A percentile compares a stretch with the other conserved stretches of the same genome.
phyloP scores from a whole-genome alignment of 345 rosid species.

The Capsella bursapastoris region DNA sequence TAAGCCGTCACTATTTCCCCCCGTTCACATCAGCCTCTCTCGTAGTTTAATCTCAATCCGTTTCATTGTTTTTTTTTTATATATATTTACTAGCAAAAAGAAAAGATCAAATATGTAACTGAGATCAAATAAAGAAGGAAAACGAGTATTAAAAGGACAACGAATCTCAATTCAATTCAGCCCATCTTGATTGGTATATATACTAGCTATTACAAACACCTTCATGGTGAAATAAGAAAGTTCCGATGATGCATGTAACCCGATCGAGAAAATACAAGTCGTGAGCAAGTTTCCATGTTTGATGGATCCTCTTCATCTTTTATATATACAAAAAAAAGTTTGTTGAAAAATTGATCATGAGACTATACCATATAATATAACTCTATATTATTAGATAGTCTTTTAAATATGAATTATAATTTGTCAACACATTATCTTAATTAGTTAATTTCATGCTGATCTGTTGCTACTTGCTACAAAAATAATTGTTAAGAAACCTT shows the following conservation, averaged over 20 bases:
- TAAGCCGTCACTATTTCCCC: constrained; percentile 19
- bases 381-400: neutral
- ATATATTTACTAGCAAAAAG: neutral
- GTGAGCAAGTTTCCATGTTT: too few relatives aligned
- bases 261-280: too few relatives aligned
- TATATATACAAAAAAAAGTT: too few relatives aligned
- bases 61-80: neutral
- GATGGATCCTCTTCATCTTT: too few relatives aligned
- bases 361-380: neutral
- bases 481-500: too few relatives aligned
- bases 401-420: neutral
- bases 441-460: neutral
- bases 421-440: too few relatives aligned
- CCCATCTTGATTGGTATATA: constrained; percentile 1
- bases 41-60: constrained; percentile 8
- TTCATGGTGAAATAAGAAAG: neutral
- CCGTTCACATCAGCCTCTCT: constrained; percentile 38
- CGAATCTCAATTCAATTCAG: neutral
- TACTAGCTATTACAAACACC: neutral
- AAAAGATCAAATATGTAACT: neutral
- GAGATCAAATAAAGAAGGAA: neutral
- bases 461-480: neutral
- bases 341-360: too few relatives aligned
- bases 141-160: neutral
- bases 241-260: too few relatives aligned